Evolutionary conservation across 768 basidiomycete species (phyloP).

Genomic region (Macrolepiota albuminosa): DNA sequence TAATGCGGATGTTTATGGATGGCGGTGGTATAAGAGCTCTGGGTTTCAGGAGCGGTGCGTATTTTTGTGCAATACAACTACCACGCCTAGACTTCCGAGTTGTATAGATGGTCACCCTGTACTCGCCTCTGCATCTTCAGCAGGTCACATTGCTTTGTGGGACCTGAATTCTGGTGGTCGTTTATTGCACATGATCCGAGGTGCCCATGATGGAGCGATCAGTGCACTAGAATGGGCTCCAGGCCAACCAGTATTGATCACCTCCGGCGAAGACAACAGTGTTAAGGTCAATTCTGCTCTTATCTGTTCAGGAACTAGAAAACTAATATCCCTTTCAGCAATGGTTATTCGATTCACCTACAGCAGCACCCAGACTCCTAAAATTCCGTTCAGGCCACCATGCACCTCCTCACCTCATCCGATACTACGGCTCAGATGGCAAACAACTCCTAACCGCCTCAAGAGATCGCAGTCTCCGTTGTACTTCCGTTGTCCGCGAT

Average conservation of each 20-base stretch:
- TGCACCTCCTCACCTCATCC: conserved; percentile 83
- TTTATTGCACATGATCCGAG: conserved; percentile 78
- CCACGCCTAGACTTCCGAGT: conserved; percentile 3
- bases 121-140: conserved; percentile 81
- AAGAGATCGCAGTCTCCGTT: conserved; percentile 82
- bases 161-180: conserved; percentile 82
- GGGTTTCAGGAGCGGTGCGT: conserved; percentile 80
- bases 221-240: conserved; percentile 87
- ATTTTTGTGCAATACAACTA: neutral
- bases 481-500: conserved; percentile 91
- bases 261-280: conserved; percentile 90
- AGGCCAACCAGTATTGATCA: conserved; percentile 87
- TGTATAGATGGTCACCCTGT: conserved; percentile 77
- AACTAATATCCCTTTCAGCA: conserved; percentile 48
- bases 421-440: conserved; percentile 97
- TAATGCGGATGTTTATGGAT: conserved; percentile 90
- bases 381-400: conserved; percentile 94
- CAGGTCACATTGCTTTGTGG: conserved; percentile 90
- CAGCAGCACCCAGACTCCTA: conserved; percentile 76
- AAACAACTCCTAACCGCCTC: conserved; percentile 91
- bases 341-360: conserved; percentile 96
- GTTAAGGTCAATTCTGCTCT: conserved; percentile 61
- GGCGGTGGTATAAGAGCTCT: conserved; percentile 73
- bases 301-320: neutral
- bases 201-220: conserved; percentile 85